These are phyloP conservation scores for Rhodosporidiobolus odoratus DNA, from an alignment of 768 basidiomycete species.

Conservation along the genomic window DNA sequence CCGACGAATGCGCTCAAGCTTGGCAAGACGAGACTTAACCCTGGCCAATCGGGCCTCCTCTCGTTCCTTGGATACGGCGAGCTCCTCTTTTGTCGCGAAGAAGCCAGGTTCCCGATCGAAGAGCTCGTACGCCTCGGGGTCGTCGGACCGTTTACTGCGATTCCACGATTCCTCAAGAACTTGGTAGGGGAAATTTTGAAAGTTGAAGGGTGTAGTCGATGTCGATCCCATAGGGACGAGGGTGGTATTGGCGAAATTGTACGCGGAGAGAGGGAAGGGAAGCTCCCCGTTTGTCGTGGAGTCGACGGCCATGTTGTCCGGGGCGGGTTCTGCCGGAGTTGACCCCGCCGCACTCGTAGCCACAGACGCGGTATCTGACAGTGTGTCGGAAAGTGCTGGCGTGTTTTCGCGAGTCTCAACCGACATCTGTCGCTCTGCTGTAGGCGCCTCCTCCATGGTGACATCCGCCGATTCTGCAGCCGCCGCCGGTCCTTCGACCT, in stretches of 20 bases:
- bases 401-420: constrained; percentile 1
- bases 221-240: constrained; percentile 27
- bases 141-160: constrained; percentile 25
- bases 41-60: constrained; percentile 12
- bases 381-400: constrained; percentile 20
- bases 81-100: constrained; percentile 9
- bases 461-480: too few species aligned
- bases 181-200: constrained; percentile 9
- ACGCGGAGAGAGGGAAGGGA: constrained; percentile 15
- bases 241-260: constrained; percentile 28
- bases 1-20: neutral
- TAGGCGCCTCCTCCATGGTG: too few species aligned
- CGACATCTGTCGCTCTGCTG: neutral
- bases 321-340: too few species aligned
- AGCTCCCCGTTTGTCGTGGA: neutral
- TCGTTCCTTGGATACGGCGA: neutral
- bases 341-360: constrained; percentile 1
- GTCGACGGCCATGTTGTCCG: neutral
- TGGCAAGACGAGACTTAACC: neutral
- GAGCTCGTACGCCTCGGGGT: constrained; percentile 14
- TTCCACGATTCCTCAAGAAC: constrained; percentile 25
- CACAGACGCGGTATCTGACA: constrained; percentile 7
- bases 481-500: too few species aligned
- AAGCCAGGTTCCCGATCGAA: constrained; percentile 5
- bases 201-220: constrained; percentile 18